Conservation (phyloP, 2,329 filamentous ascomycete species). For the Falciphora oryzae region DNA sequence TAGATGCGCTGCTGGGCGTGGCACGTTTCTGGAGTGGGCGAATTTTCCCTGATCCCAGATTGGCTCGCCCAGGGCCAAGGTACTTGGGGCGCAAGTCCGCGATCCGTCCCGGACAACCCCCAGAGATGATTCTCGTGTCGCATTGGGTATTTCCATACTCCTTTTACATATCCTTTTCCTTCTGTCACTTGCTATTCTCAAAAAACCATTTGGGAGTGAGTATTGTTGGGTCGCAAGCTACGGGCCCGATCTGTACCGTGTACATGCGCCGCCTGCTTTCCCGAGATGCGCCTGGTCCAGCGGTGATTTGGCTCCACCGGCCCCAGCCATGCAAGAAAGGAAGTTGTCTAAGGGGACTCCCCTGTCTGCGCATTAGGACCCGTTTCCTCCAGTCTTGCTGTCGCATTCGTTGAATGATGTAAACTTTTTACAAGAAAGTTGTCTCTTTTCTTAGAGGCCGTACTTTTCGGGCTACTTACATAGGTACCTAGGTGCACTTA, state of each 20-base stretch:
- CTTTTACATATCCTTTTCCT: background rate
- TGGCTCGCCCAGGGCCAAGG: background rate
- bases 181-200: background rate
- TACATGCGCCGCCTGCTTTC: background rate
- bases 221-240: background rate
- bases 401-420: too few species aligned
- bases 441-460: too few species aligned
- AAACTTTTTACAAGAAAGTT: too few species aligned
- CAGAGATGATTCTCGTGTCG: background rate
- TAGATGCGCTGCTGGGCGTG: constrained; percentile 5
- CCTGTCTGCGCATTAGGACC: too few species aligned
- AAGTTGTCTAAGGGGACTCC: background rate
- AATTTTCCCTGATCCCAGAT: constrained; percentile 7
- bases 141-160: background rate
- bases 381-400: too few species aligned
- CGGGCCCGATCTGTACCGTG: background rate
- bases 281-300: background rate
- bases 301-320: background rate
- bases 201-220: background rate
- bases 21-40: constrained; percentile 8
- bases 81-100: background rate
- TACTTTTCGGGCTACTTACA: too few species aligned
- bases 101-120: background rate
- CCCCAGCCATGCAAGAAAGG: too few species aligned
- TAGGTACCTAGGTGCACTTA: too few species aligned